Percentiles rank a stretch among this genome's conserved stretches.
These are phyloP conservation scores for Lasiodiplodia theobromae DNA, from an alignment of 2,329 filamentous ascomycete species.

Conservation along the genomic window DNA sequence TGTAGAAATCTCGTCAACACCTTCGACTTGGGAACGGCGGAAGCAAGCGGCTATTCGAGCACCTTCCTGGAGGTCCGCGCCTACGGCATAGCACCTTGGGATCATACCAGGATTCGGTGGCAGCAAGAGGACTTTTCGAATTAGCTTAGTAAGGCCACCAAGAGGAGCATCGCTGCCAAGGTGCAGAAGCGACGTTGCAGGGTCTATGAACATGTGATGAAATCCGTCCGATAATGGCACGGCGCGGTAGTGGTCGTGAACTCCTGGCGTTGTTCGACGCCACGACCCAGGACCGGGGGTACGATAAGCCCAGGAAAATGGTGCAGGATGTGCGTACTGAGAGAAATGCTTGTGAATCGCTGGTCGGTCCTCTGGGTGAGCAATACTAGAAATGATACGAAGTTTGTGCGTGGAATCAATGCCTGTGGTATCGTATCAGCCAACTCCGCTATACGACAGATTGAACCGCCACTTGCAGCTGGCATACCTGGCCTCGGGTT, in stretches of 20 bases:
- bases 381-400: constrained; percentile 68
- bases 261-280: not conserved
- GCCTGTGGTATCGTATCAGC: not conserved
- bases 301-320: constrained; percentile 37
- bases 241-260: constrained; percentile 66
- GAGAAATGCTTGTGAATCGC: constrained; percentile 36
- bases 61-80: constrained; percentile 64
- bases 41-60: constrained; percentile 61
- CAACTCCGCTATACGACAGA: not conserved
- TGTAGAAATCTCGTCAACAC: constrained; percentile 39
- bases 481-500: constrained; percentile 55
- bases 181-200: constrained; percentile 62
- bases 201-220: constrained; percentile 71
- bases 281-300: constrained; percentile 32
- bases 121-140: constrained; percentile 65
- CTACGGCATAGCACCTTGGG: constrained; percentile 64
- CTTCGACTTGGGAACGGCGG: not conserved
- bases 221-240: constrained; percentile 70
- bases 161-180: constrained; percentile 68
- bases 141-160: constrained; percentile 62
- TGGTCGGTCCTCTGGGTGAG: constrained; percentile 49
- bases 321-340: constrained; percentile 33
- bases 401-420: constrained; percentile 64
- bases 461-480: not conserved
- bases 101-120: constrained; percentile 44